Evolutionary conservation across 306 rosid species (phyloP).

Genomic region (Acmispon strigosus): DNA sequence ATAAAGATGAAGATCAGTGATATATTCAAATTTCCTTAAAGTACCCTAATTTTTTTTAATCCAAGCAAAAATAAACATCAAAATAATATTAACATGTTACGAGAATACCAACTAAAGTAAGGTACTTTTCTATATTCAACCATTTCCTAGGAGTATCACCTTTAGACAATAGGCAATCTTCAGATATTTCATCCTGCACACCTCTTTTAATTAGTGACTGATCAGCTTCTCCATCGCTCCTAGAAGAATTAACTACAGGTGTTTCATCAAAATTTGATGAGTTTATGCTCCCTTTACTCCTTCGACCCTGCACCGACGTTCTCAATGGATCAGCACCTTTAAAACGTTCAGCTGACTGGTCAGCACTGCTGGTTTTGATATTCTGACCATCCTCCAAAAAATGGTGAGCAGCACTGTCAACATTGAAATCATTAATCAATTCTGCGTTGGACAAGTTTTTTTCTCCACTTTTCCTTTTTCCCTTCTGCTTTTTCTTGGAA

Average conservation of each 20-base stretch:
- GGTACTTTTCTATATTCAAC: conserved; percentile 9
- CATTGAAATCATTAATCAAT: conserved; percentile 9
- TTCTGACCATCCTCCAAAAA: no score
- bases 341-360: conserved; percentile 23
- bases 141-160: conserved; percentile 19
- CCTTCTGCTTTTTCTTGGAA: conserved; percentile 24
- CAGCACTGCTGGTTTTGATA: no score
- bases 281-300: conserved; percentile 28
- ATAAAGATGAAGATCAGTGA: conserved; percentile 5
- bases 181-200: conserved; percentile 25
- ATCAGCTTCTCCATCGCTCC: conserved; percentile 31
- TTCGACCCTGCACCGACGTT: conserved; percentile 16
- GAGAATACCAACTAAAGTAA: neutral
- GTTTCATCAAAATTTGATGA: conserved; percentile 20
- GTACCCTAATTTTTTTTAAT: neutral
- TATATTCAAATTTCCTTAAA: neutral
- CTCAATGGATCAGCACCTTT: conserved; percentile 18
- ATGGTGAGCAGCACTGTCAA: no score
- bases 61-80: neutral
- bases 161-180: conserved; percentile 22
- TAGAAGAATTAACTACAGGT: conserved; percentile 30
- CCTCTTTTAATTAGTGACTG: conserved; percentile 16
- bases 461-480: conserved; percentile 14
- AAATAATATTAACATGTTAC: conserved; percentile 8
- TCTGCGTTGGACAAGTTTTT: conserved; percentile 14